Conservation (phyloP, 108 stramenopile genomes). For the Cylindrotheca fusiformis region DNA sequence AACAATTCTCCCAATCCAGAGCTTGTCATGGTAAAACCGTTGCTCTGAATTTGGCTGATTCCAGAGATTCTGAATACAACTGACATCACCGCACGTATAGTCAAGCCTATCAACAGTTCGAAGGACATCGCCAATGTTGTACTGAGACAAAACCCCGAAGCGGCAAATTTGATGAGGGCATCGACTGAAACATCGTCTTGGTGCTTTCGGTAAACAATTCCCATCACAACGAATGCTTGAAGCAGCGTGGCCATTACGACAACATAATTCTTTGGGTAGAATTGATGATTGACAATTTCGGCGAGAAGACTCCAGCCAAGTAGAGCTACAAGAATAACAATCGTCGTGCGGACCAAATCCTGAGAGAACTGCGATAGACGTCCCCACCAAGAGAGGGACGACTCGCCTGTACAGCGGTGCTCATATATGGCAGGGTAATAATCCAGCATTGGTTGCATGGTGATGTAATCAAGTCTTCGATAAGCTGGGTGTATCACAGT, state of each 20-base stretch:
- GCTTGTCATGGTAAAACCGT: constrained; percentile 34
- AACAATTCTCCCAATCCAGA: neutral
- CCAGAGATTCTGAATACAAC: constrained; percentile 43
- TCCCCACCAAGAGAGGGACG: constrained; percentile 12
- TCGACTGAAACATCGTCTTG: constrained; percentile 63
- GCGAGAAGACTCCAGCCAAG: constrained; percentile 33
- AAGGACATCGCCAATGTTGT: constrained; percentile 66
- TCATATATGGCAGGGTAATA: constrained; percentile 62
- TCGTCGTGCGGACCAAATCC: constrained; percentile 3
- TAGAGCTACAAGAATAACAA: neutral
- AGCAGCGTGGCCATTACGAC: constrained; percentile 55
- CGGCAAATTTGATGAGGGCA: constrained; percentile 81
- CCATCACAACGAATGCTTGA: constrained; percentile 53
- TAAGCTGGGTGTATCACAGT: constrained; percentile 42
- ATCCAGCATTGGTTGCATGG: constrained; percentile 68
- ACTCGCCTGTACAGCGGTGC: constrained; percentile 10
- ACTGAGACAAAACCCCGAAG: constrained; percentile 65
- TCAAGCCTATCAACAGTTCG: constrained; percentile 51
- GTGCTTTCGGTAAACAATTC: constrained; percentile 59
- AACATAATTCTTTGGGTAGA: constrained; percentile 24
- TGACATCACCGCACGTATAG: constrained; percentile 37
- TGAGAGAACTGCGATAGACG: constrained; percentile 29
- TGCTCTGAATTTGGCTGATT: constrained; percentile 43
- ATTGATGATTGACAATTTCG: constrained; percentile 15
- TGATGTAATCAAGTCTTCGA: constrained; percentile 69